phyloP scores from a whole-genome alignment of 805 yeast genomes.

The Starmerella bacillaris region DNA sequence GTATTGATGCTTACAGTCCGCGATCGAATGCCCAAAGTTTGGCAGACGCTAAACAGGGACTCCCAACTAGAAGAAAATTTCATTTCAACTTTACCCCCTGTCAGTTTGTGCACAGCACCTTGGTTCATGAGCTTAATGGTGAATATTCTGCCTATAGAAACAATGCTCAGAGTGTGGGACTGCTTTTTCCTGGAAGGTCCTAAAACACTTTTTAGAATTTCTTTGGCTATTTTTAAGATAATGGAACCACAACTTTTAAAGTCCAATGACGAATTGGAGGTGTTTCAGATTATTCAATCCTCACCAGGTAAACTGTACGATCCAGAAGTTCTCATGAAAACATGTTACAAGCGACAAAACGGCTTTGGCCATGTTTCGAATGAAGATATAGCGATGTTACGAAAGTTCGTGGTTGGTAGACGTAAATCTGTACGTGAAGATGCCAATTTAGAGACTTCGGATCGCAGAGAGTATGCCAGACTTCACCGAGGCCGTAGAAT shows the following conservation, averaged over 20 bases:
- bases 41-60: slow-evolving; percentile 38
- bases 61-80: slow-evolving; percentile 29
- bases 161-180: slow-evolving; percentile 84
- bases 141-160: slow-evolving; percentile 75
- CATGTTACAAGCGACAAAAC: slow-evolving; percentile 55
- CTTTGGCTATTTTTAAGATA: slow-evolving; percentile 60
- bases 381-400: slow-evolving; percentile 60
- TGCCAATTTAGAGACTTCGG: slow-evolving; percentile 9
- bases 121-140: slow-evolving; percentile 98
- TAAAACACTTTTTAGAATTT: slow-evolving; percentile 63
- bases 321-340: slow-evolving; percentile 50
- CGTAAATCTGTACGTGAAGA: slow-evolving; percentile 14
- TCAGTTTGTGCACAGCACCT: slow-evolving; percentile 81
- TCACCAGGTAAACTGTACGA: slow-evolving; percentile 38
- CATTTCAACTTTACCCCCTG: slow-evolving; percentile 65
- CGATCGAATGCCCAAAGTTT: slow-evolving; percentile 67
- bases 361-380: slow-evolving; percentile 64
- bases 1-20: slow-evolving; percentile 72
- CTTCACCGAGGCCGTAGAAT: slow-evolving; percentile 19
- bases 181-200: slow-evolving; percentile 85
- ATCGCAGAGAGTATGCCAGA: slow-evolving; percentile 18
- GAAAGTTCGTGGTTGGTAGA: slow-evolving; percentile 51
- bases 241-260: slow-evolving; percentile 45
- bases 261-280: slow-evolving; percentile 33
- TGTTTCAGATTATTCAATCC: slow-evolving; percentile 74